Evolutionary conservation across 108 stramenopile genomes (phyloP).

Genomic region (Seminavis robusta): DNA sequence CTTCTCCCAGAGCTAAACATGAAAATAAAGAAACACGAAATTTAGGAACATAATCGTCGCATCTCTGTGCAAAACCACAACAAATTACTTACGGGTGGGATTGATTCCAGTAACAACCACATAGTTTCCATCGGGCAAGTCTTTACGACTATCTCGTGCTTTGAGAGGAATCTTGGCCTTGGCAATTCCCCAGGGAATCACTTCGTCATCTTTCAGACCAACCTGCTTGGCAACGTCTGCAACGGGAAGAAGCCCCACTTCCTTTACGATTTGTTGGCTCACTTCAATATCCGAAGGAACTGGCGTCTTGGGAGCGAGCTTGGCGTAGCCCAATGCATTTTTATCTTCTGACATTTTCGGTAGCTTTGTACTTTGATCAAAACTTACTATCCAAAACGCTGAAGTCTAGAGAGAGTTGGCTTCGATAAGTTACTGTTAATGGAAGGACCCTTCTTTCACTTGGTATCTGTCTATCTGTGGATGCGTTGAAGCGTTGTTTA

Average conservation of each 20-base stretch:
- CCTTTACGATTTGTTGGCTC: conserved; percentile 75
- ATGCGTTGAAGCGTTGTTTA: too few relatives aligned
- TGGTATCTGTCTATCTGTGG: too few relatives aligned
- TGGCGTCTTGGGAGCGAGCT: conserved; percentile 52
- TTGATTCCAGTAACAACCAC: conserved; percentile 99
- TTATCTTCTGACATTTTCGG: conserved; percentile 8
- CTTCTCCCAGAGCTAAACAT: conserved; percentile 99
- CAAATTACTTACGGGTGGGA: too few relatives aligned
- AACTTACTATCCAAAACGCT: too few relatives aligned
- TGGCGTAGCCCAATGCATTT: conserved; percentile 68
- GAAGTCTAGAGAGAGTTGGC: too few relatives aligned
- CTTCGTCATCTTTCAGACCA: conserved; percentile 76
- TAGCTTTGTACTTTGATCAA: too few relatives aligned
- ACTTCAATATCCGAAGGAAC: conserved; percentile 87
- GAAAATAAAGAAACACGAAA: too few relatives aligned
- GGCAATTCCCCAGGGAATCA: conserved; percentile 92
- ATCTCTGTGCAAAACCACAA: too few relatives aligned
- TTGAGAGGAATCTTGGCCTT: conserved; percentile 91
- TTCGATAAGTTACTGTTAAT: too few relatives aligned
- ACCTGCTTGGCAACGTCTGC: conserved; percentile 68
- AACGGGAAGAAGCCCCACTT: conserved; percentile 76
- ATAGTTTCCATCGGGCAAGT: conserved; percentile 86
- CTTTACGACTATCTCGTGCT: conserved; percentile 53
- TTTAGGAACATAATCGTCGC: too few relatives aligned
- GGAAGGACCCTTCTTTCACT: too few relatives aligned